phyloP scores from a whole-genome alignment of 306 rosid species.

The Senna siamea region DNA sequence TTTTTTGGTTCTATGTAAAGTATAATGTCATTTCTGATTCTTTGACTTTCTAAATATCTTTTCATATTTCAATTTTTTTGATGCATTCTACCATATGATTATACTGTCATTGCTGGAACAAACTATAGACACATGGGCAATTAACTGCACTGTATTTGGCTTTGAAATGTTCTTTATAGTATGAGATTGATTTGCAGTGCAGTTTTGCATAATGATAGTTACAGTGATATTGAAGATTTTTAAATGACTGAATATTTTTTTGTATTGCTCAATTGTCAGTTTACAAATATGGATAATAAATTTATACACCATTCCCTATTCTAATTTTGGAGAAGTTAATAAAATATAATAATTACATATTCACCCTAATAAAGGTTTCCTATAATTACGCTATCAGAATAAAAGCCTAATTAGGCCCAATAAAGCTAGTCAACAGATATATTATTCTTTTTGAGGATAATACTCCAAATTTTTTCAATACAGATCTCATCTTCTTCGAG shows the following conservation, averaged over 20 bases:
- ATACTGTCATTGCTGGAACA: neutral
- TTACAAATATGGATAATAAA: no score
- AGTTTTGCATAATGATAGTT: neutral
- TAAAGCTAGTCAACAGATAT: no score
- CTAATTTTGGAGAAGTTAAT: no score
- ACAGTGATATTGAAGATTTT: no score
- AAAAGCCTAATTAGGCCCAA: no score
- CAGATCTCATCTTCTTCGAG: constrained; percentile 42
- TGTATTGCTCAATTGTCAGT: no score
- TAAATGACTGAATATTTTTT: no score
- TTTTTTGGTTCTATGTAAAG: neutral
- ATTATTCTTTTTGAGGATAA: no score
- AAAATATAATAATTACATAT: no score
- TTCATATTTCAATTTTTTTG: neutral
- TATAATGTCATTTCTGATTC: neutral
- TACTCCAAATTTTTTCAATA: constrained; percentile 7
- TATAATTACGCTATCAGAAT: no score
- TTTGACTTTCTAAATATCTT: neutral
- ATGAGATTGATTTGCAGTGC: neutral
- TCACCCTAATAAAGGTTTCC: no score
- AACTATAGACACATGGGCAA: neutral
- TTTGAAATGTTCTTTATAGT: neutral
- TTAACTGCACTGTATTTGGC: neutral
- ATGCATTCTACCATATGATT: neutral
- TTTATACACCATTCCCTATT: no score